Evolutionary conservation across 2,329 filamentous ascomycete genomes (phyloP), one percentile per base, ranked within the genome.

Genomic region (Hirsutella minnesotensis): DNA sequence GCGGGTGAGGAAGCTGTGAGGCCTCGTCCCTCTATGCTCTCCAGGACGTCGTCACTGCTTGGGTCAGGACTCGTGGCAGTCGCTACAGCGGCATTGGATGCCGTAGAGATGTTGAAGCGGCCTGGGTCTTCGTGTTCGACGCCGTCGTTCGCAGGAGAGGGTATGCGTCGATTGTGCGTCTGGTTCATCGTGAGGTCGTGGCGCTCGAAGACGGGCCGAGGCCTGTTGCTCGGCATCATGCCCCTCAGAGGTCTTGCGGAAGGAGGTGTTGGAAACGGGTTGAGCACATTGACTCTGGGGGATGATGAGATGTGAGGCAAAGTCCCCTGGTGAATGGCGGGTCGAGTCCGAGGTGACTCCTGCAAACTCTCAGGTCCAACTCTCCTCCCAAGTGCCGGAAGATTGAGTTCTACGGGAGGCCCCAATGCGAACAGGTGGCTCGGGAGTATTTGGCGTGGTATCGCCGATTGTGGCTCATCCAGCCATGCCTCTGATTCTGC

Each of bases 401-500:
- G n/a, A n/a, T n/a, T n/a, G n/a, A n/a, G n/a, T n/a, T n/a, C n/a
- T n/a, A n/a, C n/a, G n/a, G n/a, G n/a, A n/a, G n/a, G n/a, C n/a
- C n/a, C n/a, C n/a, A n/a, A n/a, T n/a, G n/a, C n/a, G n/a, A n/a
- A n/a, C n/a, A n/a, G n/a, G n/a, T n/a, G n/a, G n/a, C n/a, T n/a
- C n/a, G n/a, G n/a, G n/a, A n/a, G n/a, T n/a, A n/a, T n/a, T n/a
- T n/a, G n/a, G 12, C n/a, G 13, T 7, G 30, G 31, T 12, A 13
- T 37, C 9, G 21, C 19, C 3, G 20, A 9, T 13, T 38, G 36
- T 20, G 16, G 8, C 13, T 45, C 33, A 39, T 38, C 35, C 33
- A 22, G 40, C 2, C 44, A 38, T 21, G 36, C 34, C n/a, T 48
- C 47, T 34, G 44, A 43, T 15, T 36, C 40, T 4, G 42, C 39